Base-by-base conservation (phyloP, 495 filamentous ascomycete genomes). In the Thozetella sp. region DNA sequence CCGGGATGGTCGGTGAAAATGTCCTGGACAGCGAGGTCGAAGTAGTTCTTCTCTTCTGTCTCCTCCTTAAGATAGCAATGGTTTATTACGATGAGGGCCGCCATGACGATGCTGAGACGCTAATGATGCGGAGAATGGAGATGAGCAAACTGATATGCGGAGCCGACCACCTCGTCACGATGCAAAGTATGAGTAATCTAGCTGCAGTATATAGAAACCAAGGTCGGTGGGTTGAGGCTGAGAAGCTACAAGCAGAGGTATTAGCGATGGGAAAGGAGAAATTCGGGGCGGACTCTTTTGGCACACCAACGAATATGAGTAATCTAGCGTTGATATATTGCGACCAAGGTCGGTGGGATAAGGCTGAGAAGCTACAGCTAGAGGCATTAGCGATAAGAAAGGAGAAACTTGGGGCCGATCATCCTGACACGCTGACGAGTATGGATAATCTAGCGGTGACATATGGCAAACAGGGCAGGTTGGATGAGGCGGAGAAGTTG, bases 361-460 rank as follows among this genome's bases (percentile, higher is more conserved):
- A 80, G 54, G 75, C 72, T 11, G 72, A 76, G 57, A 20, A 60
- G 52, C 59, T 82, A 22, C 11, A 67, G 11, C 46, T 66, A 15
- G 61, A 71, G 60, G 69, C 69, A 10, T 24, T 80, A 20, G 63
- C 72, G 51, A 65, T 46, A 1, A 60, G 43, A 0, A 70, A 69
- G 56, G 60, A 22, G 59, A 51, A 64, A 40, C 60, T 78, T 13
- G 72, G 80, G 3, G 34, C 55, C 10, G 65, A 77, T 43, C 73
- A 81, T 74, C 72, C 74, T 22, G 13, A 63, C 20, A 80, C 74
- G 22, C 57, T 81, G 51, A 67, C 40, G 2, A 72, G 60, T 34
- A 80, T 82, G 67, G 51, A 24, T 23, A 77, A 79, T 56, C 67
- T 81, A 0, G 72, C 75, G 13, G 61, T 23, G 30, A 76, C 63